Conservation (phyloP, 352 stramenopile genomes). For the Phytopythium cucurbitacearum region DNA sequence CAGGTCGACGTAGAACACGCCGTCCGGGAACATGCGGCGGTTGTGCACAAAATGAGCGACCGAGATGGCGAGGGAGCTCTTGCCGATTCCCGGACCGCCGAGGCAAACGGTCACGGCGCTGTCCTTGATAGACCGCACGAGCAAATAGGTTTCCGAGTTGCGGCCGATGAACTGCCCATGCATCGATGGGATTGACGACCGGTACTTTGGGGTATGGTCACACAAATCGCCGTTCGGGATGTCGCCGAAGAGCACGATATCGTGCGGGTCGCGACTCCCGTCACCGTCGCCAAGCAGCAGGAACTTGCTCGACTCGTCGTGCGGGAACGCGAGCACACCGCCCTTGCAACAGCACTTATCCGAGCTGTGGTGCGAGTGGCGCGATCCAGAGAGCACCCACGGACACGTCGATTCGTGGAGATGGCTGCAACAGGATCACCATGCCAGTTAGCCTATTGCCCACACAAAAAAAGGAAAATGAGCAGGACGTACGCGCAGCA, state of each 20-base stretch:
- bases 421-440: conserved; percentile 31
- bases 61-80: conserved; percentile 79
- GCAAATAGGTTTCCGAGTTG: conserved; percentile 73
- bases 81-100: conserved; percentile 72
- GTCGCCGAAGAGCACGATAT: conserved; percentile 69
- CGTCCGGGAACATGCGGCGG: conserved; percentile 72
- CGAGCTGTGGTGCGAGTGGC: conserved; percentile 62
- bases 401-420: conserved; percentile 65
- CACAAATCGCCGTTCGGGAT: conserved; percentile 50
- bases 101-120: conserved; percentile 73
- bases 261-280: conserved; percentile 28
- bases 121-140: conserved; percentile 71
- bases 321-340: conserved; percentile 53
- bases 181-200: conserved; percentile 77
- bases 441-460: neutral
- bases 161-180: conserved; percentile 81
- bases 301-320: conserved; percentile 85
- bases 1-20: conserved; percentile 81
- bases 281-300: conserved; percentile 43
- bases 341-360: conserved; percentile 77
- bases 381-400: conserved; percentile 59
- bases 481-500: conserved; percentile 67
- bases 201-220: conserved; percentile 66
- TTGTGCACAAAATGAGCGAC: conserved; percentile 78
- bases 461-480: neutral